Evolutionary conservation across 345 rosid species (phyloP), one percentile per base, ranked within the genome.

Genomic region (Brassica nigra): DNA sequence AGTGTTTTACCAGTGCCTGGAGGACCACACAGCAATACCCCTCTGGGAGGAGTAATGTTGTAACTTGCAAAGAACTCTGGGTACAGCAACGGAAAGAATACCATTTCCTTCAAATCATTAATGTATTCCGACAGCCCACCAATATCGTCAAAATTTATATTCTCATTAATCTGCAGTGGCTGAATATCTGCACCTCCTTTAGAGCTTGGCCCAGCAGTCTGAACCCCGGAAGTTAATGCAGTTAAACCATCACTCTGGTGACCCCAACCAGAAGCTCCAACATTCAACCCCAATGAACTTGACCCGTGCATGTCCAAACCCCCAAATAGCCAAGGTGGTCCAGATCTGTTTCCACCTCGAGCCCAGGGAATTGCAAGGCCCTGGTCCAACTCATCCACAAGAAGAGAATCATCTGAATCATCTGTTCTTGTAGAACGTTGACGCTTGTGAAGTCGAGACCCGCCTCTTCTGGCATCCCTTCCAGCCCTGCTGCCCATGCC

Each of bases 171-270:
- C 88, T 93, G 99, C 78, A 96, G 83, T 42, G 99, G 99, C 83
- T 93, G 99, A 80, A 96, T 96, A 86, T 96, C 99, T 71, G 98
- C 99, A 81, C 99, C 99, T 65, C 99, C 99, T 85, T 96, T 96
- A 70, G 99, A 96, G 84, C 99, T 96, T 78, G 99, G 99, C 76
- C 99, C 99, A 66, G 99, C 99, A 71, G 99, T 96, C 89, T 96
- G 99, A 79, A 86, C 85, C 71, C 99, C 99, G 49, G 97, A 85
- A 78, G 86, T 87, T 84, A 91, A 86, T 31, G 90, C 78, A 72
- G 97, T 79, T 63, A 91, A 81, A 78, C 87, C 83, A 86, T 96
- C 99, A 86, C 89, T 88, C 82, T 96, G 99, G 87, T 96, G 97
- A 80, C 91, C 97, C 99, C 99, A 96, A 76, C 99, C 99, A 80